Evolutionary conservation across 805 yeast species (phyloP).

Genomic region (Brettanomyces bruxellensis): DNA sequence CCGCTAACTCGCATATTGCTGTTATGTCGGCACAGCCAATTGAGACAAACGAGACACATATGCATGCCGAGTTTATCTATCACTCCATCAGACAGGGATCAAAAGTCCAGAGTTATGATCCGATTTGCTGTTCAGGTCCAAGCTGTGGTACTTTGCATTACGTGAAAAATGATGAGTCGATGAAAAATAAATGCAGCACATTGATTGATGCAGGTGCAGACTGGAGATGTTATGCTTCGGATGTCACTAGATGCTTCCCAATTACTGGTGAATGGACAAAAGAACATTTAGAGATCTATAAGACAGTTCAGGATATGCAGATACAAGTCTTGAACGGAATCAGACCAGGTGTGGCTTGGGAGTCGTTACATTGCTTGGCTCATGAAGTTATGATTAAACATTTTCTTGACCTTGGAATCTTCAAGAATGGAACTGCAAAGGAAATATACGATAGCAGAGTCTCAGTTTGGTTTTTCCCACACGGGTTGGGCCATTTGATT

Average conservation of each 20-base stretch:
- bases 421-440: conserved; percentile 43
- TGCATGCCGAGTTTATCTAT: conserved; percentile 91
- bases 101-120: conserved; percentile 82
- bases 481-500: conserved; percentile 87
- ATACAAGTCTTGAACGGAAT: conserved; percentile 56
- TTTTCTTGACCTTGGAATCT: conserved; percentile 68
- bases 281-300: conserved; percentile 79
- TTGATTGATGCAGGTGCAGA: conserved; percentile 97
- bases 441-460: conserved; percentile 66
- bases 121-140: conserved; percentile 92
- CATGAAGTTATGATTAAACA: conserved; percentile 69
- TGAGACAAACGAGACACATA: conserved; percentile 79
- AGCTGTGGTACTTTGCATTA: conserved; percentile 88
- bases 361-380: conserved; percentile 68
- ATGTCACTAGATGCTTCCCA: conserved; percentile 94
- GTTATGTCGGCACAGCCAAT: conserved; percentile 91
- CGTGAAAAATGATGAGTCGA: conserved; percentile 64
- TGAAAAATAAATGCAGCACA: conserved; percentile 52
- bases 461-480: conserved; percentile 82
- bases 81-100: conserved; percentile 94
- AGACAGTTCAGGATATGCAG: conserved; percentile 80
- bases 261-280: conserved; percentile 80
- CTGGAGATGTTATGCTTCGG: conserved; percentile 88
- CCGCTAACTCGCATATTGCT: conserved; percentile 82
- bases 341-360: conserved; percentile 83